Conservation (phyloP, 306 rosid species). For the Vigna angularis region DNA sequence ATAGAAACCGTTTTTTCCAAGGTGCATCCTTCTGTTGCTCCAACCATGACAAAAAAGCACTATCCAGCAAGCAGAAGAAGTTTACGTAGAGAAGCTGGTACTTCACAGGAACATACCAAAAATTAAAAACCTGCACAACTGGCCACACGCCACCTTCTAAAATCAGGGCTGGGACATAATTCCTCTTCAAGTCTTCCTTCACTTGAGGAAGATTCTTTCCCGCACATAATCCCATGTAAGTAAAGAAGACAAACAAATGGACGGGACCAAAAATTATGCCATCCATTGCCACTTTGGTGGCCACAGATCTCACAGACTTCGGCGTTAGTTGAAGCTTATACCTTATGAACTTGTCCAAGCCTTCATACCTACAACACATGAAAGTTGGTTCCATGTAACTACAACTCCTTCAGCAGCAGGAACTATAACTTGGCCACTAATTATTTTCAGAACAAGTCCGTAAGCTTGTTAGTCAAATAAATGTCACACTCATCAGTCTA, state of each 20-base stretch:
- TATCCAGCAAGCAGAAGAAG: constrained; percentile 82
- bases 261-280: constrained; percentile 75
- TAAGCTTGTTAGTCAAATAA: constrained; percentile 11
- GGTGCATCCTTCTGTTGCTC: constrained; percentile 92
- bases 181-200: constrained; percentile 79
- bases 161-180: constrained; percentile 73
- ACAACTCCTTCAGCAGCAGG: constrained; percentile 22
- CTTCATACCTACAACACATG: constrained; percentile 72
- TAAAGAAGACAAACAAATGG: constrained; percentile 76
- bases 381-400: constrained; percentile 20
- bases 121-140: constrained; percentile 71
- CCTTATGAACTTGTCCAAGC: constrained; percentile 75
- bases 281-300: constrained; percentile 80
- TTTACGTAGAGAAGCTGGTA: constrained; percentile 92
- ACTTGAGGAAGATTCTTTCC: constrained; percentile 71
- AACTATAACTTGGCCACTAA: background rate
- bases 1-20: constrained; percentile 79
- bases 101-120: constrained; percentile 78
- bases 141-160: constrained; percentile 91
- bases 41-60: constrained; percentile 88
- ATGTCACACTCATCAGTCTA: background rate
- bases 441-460: background rate
- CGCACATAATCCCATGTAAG: constrained; percentile 80
- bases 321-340: constrained; percentile 64
- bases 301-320: constrained; percentile 59